These are phyloP conservation scores for Quercus wislizeni DNA, from an alignment of 306 rosid genomes.

Conservation along the genomic window DNA sequence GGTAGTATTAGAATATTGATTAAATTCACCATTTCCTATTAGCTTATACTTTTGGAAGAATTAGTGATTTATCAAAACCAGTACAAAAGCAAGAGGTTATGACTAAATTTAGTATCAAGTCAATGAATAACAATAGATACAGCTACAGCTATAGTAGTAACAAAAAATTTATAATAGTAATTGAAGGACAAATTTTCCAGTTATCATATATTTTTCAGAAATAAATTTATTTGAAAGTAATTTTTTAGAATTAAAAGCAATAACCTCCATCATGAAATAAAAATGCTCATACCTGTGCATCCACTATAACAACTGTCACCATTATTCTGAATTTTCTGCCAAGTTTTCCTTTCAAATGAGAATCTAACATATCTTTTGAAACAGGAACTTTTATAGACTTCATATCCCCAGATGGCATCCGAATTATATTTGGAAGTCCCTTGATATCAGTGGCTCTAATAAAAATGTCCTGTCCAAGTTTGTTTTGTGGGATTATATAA, in stretches of 20 bases:
- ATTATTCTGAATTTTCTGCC: conserved; percentile 56
- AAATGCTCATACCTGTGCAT: conserved; percentile 61
- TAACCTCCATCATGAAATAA: background rate
- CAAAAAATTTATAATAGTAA: background rate
- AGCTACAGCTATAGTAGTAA: background rate
- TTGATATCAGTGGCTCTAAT: conserved; percentile 85
- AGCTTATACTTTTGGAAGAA: too few relatives aligned
- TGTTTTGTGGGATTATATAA: conserved; percentile 84
- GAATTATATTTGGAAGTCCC: conserved; percentile 62
- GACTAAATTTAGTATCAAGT: too few relatives aligned
- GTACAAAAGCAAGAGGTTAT: too few relatives aligned
- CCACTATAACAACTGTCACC: conserved; percentile 70
- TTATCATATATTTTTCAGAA: background rate
- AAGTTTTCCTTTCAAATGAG: conserved; percentile 70
- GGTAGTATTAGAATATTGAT: too few relatives aligned
- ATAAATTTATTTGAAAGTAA: background rate
- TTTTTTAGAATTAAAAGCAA: background rate
- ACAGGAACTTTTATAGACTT: conserved; percentile 88
- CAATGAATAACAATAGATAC: too few relatives aligned
- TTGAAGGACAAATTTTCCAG: background rate
- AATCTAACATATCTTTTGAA: conserved; percentile 87
- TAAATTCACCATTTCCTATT: too few relatives aligned
- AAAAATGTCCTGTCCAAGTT: conserved; percentile 94
- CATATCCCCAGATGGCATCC: conserved; percentile 93
- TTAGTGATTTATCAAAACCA: too few relatives aligned